A percentile compares a stretch with the other conserved stretches of the same genome.
Conservation (phyloP, 306 rosid genomes). For the Glycine tomentella region DNA sequence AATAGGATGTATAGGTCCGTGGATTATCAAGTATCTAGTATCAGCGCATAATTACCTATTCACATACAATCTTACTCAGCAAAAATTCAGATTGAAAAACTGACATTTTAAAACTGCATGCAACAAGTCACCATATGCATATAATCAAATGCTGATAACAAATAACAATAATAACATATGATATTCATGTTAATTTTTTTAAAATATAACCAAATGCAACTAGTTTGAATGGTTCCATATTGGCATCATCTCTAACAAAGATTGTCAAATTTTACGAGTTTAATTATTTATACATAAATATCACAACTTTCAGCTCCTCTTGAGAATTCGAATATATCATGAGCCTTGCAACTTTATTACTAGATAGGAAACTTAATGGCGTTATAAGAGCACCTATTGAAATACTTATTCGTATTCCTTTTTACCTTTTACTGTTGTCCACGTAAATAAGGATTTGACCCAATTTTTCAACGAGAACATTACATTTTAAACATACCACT, state of each 20-base stretch:
- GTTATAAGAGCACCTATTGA: slow-evolving; percentile 15
- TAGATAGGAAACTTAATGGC: slow-evolving; percentile 19
- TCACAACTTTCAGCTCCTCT: slow-evolving; percentile 20
- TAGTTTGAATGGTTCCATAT: slow-evolving; percentile 12
- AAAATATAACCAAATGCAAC: slow-evolving; percentile 33
- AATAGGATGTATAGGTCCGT: slow-evolving; percentile 23
- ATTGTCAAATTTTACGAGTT: slow-evolving; percentile 10
- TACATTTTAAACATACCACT: slow-evolving; percentile 61
- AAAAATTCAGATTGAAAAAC: slow-evolving; percentile 18
- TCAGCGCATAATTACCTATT: slow-evolving; percentile 20
- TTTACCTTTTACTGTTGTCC: slow-evolving; percentile 11
- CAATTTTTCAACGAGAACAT: slow-evolving; percentile 33
- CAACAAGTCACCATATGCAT: slow-evolving; percentile 4
- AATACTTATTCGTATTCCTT: not conserved
- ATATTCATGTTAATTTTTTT: not conserved
- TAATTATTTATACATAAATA: slow-evolving; percentile 20
- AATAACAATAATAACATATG: slow-evolving; percentile 5
- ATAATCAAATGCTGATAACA: slow-evolving; percentile 18
- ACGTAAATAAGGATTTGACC: slow-evolving; percentile 33
- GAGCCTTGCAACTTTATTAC: slow-evolving; percentile 20
- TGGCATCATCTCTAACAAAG: slow-evolving; percentile 15
- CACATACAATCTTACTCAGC: not conserved
- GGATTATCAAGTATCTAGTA: not conserved
- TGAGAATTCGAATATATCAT: slow-evolving; percentile 22
- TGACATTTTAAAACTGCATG: slow-evolving; percentile 29